These are phyloP conservation scores for Carpinus fangiana DNA, from an alignment of 306 rosid species.

Conservation along the genomic window DNA sequence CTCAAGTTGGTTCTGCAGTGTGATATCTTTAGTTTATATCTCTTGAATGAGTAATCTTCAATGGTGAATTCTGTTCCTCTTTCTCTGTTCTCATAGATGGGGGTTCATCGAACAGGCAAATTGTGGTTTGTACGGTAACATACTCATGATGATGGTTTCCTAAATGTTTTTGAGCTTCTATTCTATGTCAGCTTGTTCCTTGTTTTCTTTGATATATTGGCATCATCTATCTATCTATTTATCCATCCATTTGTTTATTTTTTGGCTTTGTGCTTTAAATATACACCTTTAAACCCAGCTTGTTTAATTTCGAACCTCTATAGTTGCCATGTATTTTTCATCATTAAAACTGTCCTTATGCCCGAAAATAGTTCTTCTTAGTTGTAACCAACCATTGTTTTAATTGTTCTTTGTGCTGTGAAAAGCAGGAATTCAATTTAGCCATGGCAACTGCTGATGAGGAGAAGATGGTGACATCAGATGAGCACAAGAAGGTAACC, in stretches of 20 bases:
- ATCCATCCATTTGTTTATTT: neutral
- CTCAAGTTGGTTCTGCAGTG: neutral
- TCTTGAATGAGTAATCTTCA: no score
- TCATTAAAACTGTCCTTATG: neutral
- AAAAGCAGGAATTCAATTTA: slow-evolving; percentile 35
- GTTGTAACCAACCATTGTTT: neutral
- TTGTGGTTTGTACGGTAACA: neutral
- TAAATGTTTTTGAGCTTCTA: neutral
- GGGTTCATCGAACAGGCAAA: neutral
- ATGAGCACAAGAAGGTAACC: neutral
- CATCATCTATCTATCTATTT: neutral
- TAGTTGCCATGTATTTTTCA: neutral
- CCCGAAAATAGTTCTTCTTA: neutral
- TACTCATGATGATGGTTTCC: neutral
- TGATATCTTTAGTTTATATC: neutral
- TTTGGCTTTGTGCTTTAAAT: neutral
- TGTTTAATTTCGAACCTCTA: neutral
- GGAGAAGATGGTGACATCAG: slow-evolving; percentile 6
- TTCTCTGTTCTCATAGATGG: neutral
- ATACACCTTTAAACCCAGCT: neutral
- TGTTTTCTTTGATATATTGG: neutral
- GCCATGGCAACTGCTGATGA: slow-evolving; percentile 51
- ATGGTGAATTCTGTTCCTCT: neutral
- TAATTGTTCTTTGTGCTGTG: slow-evolving; percentile 19
- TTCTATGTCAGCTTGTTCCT: neutral